Evolutionary conservation across 805 yeast genomes (phyloP).

Genomic region (Zygotorulaspora florentina): DNA sequence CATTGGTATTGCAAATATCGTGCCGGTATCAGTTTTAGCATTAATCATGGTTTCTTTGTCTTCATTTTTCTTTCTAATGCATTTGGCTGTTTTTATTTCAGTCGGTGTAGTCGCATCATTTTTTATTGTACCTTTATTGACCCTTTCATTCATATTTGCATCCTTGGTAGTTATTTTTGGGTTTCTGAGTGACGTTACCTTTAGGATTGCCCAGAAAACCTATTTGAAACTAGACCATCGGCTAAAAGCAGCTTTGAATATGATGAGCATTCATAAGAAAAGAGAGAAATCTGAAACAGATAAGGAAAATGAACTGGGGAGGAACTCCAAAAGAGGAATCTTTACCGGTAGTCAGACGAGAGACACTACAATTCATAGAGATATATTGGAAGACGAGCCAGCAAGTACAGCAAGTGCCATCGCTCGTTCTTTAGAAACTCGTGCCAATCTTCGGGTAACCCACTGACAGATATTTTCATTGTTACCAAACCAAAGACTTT

Average conservation of each 20-base stretch:
- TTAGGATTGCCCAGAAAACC: constrained; percentile 23
- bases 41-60: constrained; percentile 24
- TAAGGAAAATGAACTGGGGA: constrained; percentile 3
- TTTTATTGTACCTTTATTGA: constrained; percentile 29
- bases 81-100: constrained; percentile 22
- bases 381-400: neutral
- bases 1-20: constrained; percentile 4
- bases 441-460: constrained; percentile 14
- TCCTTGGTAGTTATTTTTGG: constrained; percentile 29
- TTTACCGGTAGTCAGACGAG: neutral
- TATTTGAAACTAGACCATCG: constrained; percentile 22
- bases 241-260: constrained; percentile 16
- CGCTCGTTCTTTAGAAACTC: constrained; percentile 13
- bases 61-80: constrained; percentile 21
- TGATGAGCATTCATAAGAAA: constrained; percentile 16
- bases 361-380: neutral
- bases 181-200: constrained; percentile 28
- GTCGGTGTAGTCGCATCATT: constrained; percentile 23
- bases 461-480: neutral
- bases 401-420: constrained; percentile 13
- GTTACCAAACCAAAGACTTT: neutral
- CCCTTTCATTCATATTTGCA: constrained; percentile 29
- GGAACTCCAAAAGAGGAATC: neutral
- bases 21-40: constrained; percentile 10
- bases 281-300: constrained; percentile 3